Conservation (phyloP, 106 monocot genomes). For the Narthecium ossifragum region DNA sequence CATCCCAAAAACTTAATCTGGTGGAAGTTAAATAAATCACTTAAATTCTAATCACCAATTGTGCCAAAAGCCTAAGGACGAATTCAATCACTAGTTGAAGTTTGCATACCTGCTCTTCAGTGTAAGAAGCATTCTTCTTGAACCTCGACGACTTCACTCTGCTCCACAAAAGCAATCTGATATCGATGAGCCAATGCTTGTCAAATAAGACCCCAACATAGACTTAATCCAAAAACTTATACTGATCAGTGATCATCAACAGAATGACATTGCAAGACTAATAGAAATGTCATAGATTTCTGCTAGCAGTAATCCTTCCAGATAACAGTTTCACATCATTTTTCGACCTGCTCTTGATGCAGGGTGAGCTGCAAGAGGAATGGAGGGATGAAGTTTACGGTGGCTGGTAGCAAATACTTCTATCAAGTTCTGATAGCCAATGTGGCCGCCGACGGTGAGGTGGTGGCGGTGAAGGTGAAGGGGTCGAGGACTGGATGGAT, state of each 20-base stretch:
- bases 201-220: background rate
- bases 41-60: background rate
- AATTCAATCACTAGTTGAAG: no score
- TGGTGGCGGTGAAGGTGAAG: conserved; percentile 61
- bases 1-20: background rate
- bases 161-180: no score
- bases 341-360: conserved; percentile 8
- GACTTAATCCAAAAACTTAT: background rate
- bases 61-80: no score
- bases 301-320: background rate
- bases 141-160: no score
- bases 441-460: conserved; percentile 49
- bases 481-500: conserved; percentile 67
- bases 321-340: background rate
- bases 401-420: conserved; percentile 51
- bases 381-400: conserved; percentile 56
- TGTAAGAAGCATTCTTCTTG: no score
- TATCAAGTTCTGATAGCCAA: conserved; percentile 52
- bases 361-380: conserved; percentile 47
- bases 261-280: background rate
- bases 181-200: no score
- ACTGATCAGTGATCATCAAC: background rate
- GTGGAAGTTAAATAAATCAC: background rate
- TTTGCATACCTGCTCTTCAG: no score
- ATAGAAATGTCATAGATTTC: background rate